Percentiles rank a stretch among this genome's conserved stretches.
Evolutionary conservation across 108 stramenopile genomes (phyloP).

Genomic region (Pseudonitzschia delicatissima): DNA sequence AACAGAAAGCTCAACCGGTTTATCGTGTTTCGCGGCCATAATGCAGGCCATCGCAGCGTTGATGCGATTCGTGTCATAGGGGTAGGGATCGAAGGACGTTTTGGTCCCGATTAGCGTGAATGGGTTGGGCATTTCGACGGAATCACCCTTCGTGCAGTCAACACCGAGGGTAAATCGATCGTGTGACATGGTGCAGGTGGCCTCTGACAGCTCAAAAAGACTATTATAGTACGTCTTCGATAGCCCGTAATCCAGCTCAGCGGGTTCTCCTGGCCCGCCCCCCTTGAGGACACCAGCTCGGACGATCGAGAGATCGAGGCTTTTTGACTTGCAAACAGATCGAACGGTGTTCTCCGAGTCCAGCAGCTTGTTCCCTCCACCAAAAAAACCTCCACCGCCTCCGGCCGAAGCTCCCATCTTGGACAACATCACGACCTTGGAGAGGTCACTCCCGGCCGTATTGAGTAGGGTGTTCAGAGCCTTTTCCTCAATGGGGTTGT

Average conservation of each 20-base stretch:
- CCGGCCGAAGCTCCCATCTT: constrained; percentile 28
- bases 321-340: constrained; percentile 12
- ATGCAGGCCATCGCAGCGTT: constrained; percentile 20
- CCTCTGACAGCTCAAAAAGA: constrained; percentile 21
- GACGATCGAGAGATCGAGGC: constrained; percentile 42
- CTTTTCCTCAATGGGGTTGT: constrained; percentile 20
- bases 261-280: constrained; percentile 33
- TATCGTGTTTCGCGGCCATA: constrained; percentile 7
- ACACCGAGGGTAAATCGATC: constrained; percentile 29
- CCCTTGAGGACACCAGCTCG: constrained; percentile 44
- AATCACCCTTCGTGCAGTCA: constrained; percentile 19
- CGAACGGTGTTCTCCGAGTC: constrained; percentile 18
- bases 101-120: constrained; percentile 20
- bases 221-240: constrained; percentile 25
- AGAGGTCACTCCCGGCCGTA: neutral
- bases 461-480: constrained; percentile 15
- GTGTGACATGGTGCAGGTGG: constrained; percentile 23
- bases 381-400: constrained; percentile 11
- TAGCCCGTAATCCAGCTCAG: constrained; percentile 27
- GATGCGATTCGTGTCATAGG: constrained; percentile 27
- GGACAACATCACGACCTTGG: constrained; percentile 25
- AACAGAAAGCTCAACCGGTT: constrained; percentile 23
- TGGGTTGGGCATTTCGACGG: constrained; percentile 23
- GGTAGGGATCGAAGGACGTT: constrained; percentile 26
- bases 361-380: constrained; percentile 6